phyloP scores from a whole-genome alignment of 371 early-diverging fungal species.

The Mortierella sp. region DNA sequence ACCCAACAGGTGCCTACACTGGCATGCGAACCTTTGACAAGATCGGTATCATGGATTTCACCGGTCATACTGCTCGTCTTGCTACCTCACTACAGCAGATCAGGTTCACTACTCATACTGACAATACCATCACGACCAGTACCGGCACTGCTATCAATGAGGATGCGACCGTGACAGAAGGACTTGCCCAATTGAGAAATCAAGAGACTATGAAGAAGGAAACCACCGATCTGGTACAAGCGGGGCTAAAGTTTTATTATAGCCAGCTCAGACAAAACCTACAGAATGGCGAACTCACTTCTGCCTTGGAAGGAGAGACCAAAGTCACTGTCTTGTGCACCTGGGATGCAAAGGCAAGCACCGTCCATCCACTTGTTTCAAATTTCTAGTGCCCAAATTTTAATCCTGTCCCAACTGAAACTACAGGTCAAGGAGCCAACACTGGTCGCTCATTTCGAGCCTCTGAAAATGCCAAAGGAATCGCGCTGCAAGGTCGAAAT shows the following conservation, averaged over 20 bases:
- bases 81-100: slow-evolving; percentile 62
- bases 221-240: slow-evolving; percentile 58
- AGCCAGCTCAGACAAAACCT: slow-evolving; percentile 31
- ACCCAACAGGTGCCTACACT: slow-evolving; percentile 47
- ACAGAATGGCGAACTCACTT: slow-evolving; percentile 33
- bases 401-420: not conserved
- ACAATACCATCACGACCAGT: no score
- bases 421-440: slow-evolving; percentile 50
- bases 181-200: slow-evolving; percentile 56
- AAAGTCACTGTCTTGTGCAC: slow-evolving; percentile 53
- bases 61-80: slow-evolving; percentile 64
- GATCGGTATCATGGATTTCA: slow-evolving; percentile 56
- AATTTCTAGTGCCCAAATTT: not conserved
- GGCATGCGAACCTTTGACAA: slow-evolving; percentile 46
- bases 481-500: slow-evolving; percentile 60
- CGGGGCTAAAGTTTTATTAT: slow-evolving; percentile 62
- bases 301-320: slow-evolving; percentile 20
- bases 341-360: slow-evolving; percentile 34
- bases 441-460: slow-evolving; percentile 63
- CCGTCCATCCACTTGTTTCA: not conserved
- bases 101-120: slow-evolving; percentile 32
- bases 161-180: not conserved
- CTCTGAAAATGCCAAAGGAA: slow-evolving; percentile 44
- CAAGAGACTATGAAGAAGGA: slow-evolving; percentile 47
- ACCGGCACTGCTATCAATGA: not conserved